Conservation (phyloP, 331 rosid species). For the Rhamnella rubrinervis region DNA sequence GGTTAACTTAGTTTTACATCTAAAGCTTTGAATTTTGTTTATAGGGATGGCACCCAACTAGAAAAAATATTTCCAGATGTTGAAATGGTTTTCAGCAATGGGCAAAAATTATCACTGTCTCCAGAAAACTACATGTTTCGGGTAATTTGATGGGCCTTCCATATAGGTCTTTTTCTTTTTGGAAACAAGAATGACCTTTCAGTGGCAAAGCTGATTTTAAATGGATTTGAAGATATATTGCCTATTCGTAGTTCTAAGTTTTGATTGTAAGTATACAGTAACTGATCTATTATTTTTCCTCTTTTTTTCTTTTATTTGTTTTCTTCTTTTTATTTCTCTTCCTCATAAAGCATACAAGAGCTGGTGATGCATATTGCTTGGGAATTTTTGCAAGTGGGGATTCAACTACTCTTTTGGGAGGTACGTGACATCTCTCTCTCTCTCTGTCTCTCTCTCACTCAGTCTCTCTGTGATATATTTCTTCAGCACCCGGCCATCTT, state of each 20-base stretch:
- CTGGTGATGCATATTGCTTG: conserved; percentile 51
- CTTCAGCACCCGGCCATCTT: neutral
- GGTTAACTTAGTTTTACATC: neutral
- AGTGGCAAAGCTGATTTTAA: neutral
- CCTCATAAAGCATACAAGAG: conserved; percentile 45
- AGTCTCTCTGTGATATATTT: conserved; percentile 2
- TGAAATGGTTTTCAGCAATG: conserved; percentile 42
- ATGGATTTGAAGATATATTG: neutral
- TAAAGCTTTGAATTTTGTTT: conserved; percentile 12
- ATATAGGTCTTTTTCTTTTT: conserved; percentile 4
- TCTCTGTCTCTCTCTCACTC: neutral
- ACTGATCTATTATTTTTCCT: neutral
- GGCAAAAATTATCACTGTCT: conserved; percentile 37
- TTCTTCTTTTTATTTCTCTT: neutral
- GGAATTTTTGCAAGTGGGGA: conserved; percentile 46
- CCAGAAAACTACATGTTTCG: conserved; percentile 53
- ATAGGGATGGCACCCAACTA: conserved; percentile 42
- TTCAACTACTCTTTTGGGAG: conserved; percentile 56
- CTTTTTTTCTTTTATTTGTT: conserved; percentile 11
- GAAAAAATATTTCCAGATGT: conserved; percentile 43
- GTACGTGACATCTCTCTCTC: conserved; percentile 18
- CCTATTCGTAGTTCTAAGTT: neutral
- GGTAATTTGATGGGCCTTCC: conserved; percentile 30
- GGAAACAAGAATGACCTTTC: neutral
- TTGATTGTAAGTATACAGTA: neutral